These are phyloP conservation scores for Collybia sordida DNA, from an alignment of 768 basidiomycete species.

Conservation along the genomic window DNA sequence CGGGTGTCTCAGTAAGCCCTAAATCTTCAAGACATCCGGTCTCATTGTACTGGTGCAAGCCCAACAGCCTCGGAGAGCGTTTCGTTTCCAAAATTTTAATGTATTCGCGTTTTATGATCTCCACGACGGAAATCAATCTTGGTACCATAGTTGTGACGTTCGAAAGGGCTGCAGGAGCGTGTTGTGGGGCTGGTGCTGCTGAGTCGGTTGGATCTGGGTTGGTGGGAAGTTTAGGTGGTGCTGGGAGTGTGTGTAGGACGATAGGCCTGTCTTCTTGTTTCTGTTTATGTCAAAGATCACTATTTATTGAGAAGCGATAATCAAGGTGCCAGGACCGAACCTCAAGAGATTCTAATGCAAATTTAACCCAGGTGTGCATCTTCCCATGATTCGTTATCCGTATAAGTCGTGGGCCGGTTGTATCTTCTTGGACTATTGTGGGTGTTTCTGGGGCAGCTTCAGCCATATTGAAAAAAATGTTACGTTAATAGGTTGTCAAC, in stretches of 20 bases:
- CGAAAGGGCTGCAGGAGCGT: slow-evolving; percentile 18
- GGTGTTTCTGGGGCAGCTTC: neutral
- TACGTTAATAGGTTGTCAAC: no score
- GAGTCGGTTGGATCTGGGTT: slow-evolving; percentile 1
- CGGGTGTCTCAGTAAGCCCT: slow-evolving; percentile 15
- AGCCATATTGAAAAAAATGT: neutral
- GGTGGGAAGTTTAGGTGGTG: slow-evolving; percentile 12
- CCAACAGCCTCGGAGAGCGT: slow-evolving; percentile 39
- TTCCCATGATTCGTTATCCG: slow-evolving; percentile 60
- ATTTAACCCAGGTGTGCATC: slow-evolving; percentile 49
- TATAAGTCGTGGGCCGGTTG: slow-evolving; percentile 28
- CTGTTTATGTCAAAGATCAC: slow-evolving; percentile 23
- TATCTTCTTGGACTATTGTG: neutral
- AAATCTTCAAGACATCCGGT: slow-evolving; percentile 54
- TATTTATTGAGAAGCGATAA: neutral
- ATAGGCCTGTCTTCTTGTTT: slow-evolving; percentile 47
- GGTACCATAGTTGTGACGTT: slow-evolving; percentile 46
- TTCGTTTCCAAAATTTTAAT: slow-evolving; percentile 48
- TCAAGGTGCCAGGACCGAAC: slow-evolving; percentile 27
- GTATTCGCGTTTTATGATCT: slow-evolving; percentile 85
- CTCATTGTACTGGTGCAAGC: slow-evolving; percentile 79
- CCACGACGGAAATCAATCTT: slow-evolving; percentile 72
- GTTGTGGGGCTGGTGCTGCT: slow-evolving; percentile 4
- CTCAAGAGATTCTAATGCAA: slow-evolving; percentile 53
- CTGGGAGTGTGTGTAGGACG: slow-evolving; percentile 60